A percentile compares a stretch with the other conserved stretches of the same genome.
phyloP scores from a whole-genome alignment of 768 basidiomycete genomes.

The Mycena galericulata region DNA sequence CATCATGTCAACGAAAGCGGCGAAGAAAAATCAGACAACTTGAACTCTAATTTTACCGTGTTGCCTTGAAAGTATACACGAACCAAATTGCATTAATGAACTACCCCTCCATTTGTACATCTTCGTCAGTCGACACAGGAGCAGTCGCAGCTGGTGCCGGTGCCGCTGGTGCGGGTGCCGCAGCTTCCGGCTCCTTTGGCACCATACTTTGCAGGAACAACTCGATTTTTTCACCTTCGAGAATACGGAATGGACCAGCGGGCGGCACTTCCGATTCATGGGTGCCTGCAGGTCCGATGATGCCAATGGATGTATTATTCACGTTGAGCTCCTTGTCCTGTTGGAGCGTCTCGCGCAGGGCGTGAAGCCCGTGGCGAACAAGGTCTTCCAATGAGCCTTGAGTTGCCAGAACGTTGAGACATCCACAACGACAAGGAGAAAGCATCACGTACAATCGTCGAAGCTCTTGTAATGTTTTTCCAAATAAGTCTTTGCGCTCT shows the following conservation, averaged over 20 bases:
- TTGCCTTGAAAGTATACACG: constrained; percentile 15
- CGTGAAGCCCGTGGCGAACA: constrained; percentile 93
- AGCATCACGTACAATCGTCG: constrained; percentile 76
- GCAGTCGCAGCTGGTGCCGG: too few relatives aligned
- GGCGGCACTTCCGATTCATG: constrained; percentile 66
- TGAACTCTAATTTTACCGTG: not conserved
- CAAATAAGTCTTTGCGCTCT: constrained; percentile 98
- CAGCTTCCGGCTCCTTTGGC: constrained; percentile 67
- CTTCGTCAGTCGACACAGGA: constrained; percentile 66
- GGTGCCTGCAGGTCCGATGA: constrained; percentile 80
- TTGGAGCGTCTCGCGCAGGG: constrained; percentile 95
- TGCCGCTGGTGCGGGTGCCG: constrained; percentile 51
- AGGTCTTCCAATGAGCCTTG: constrained; percentile 88
- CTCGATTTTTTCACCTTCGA: constrained; percentile 85
- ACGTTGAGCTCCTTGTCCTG: constrained; percentile 97
- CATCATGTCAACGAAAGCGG: constrained; percentile 38
- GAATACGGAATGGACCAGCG: constrained; percentile 81
- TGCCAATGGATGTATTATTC: constrained; percentile 95
- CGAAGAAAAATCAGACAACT: not conserved
- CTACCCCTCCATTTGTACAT: constrained; percentile 89
- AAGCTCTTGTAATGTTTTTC: constrained; percentile 95
- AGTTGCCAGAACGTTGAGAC: not conserved
- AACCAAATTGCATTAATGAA: constrained; percentile 36
- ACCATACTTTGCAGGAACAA: constrained; percentile 84
- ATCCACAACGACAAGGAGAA: not conserved